Conservation (phyloP, 2,329 filamentous ascomycete genomes). For the Fusarium newnesense region DNA sequence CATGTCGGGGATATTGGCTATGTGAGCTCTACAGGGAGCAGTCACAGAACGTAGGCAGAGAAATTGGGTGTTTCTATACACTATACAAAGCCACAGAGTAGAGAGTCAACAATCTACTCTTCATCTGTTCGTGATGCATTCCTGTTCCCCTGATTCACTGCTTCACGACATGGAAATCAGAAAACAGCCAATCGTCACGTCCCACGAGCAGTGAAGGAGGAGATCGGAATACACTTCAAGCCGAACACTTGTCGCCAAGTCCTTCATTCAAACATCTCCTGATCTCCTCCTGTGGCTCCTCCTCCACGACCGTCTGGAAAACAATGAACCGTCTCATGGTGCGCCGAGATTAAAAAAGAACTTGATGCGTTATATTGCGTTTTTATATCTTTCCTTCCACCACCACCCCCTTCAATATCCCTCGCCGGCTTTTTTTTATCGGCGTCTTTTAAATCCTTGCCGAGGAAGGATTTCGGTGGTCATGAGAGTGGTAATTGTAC, state of each 20-base stretch:
- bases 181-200: not conserved
- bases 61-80: conserved; percentile 50
- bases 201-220: conserved; percentile 4
- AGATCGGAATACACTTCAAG: conserved; percentile 6
- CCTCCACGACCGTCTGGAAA: conserved; percentile 28
- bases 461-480: conserved; percentile 29
- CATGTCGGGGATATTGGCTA: not conserved
- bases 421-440: conserved; percentile 15
- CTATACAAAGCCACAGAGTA: conserved; percentile 47
- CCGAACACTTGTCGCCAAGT: conserved; percentile 15
- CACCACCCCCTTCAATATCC: not conserved
- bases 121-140: conserved; percentile 4
- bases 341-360: conserved; percentile 36
- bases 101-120: conserved; percentile 22
- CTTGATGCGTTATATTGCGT: conserved; percentile 23
- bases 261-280: conserved; percentile 27
- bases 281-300: conserved; percentile 2
- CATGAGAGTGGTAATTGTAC: conserved; percentile 43
- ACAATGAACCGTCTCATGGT: conserved; percentile 31
- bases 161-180: not conserved
- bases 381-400: conserved; percentile 18
- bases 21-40: not conserved
- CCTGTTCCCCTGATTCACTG: not conserved
- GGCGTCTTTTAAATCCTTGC: conserved; percentile 32
- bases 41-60: not conserved